Conservation (phyloP, 345 rosid species). For the Eutrema heterophyllum region DNA sequence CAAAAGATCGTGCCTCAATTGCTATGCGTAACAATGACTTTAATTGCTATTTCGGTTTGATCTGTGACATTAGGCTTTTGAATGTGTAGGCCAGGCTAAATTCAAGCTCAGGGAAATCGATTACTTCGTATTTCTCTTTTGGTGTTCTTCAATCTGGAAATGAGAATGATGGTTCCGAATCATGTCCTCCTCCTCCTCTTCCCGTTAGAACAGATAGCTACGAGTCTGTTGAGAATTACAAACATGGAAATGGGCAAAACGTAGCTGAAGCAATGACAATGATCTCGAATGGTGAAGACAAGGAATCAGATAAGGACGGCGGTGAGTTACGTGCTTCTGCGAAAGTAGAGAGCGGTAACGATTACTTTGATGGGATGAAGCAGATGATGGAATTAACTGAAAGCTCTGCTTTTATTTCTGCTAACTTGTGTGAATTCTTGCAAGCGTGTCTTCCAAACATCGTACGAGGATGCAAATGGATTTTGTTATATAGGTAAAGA, state of each 20-base stretch:
- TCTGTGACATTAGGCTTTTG: conserved; percentile 24
- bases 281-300: conserved; percentile 5
- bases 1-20: neutral
- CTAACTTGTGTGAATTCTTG: conserved; percentile 67
- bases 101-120: conserved; percentile 40
- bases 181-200: conserved; percentile 43
- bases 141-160: conserved; percentile 40
- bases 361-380: conserved; percentile 41
- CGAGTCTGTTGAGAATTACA: conserved; percentile 29
- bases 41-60: neutral
- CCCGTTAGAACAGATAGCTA: conserved; percentile 42
- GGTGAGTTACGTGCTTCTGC: conserved; percentile 15
- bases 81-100: conserved; percentile 57
- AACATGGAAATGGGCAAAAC: neutral
- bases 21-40: too few relatives aligned
- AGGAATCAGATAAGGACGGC: neutral
- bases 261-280: conserved; percentile 1
- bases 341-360: conserved; percentile 40
- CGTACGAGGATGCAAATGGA: conserved; percentile 85
- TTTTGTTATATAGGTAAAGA: conserved; percentile 72
- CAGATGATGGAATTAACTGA: conserved; percentile 43
- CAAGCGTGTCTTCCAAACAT: conserved; percentile 73
- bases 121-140: conserved; percentile 50
- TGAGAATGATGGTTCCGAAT: conserved; percentile 35
- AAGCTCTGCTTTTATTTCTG: conserved; percentile 59